A percentile compares a stretch with the other conserved stretches of the same genome.
phyloP scores from a whole-genome alignment of 805 yeast species.

The Yarrowia hollandica region DNA sequence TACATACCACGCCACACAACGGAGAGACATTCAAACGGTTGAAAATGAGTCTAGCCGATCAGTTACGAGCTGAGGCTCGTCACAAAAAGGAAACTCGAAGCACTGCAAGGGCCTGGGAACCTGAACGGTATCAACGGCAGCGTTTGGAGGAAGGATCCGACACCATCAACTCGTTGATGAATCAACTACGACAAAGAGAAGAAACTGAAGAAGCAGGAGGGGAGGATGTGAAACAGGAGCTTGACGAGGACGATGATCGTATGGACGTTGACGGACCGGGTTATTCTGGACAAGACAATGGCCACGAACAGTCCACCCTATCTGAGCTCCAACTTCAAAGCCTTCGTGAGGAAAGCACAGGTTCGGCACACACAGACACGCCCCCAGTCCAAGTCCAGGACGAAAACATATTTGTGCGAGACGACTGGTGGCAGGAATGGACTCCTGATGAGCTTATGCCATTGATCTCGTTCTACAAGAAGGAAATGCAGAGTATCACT shows the following conservation, averaged over 20 bases:
- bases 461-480: neutral
- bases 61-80: neutral
- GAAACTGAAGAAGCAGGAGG: neutral
- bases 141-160: neutral
- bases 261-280: slow-evolving; percentile 1
- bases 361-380: too few relatives aligned
- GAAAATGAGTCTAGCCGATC: neutral
- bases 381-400: neutral
- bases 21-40: too few relatives aligned
- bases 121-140: slow-evolving; percentile 15
- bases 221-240: too few relatives aligned
- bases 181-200: neutral
- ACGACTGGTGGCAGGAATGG: slow-evolving; percentile 27
- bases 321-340: too few relatives aligned
- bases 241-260: neutral
- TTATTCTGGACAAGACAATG: too few relatives aligned
- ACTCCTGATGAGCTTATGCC: neutral
- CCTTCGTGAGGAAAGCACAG: too few relatives aligned
- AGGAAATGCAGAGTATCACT: neutral
- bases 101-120: neutral
- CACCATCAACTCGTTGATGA: neutral
- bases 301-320: too few relatives aligned
- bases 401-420: neutral
- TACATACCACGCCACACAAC: neutral
- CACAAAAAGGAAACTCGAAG: too few relatives aligned